Percentiles rank a stretch among this genome's conserved stretches.
Evolutionary conservation across 129 eudicot species (phyloP).

Genomic region (Flaveria trinervia): DNA sequence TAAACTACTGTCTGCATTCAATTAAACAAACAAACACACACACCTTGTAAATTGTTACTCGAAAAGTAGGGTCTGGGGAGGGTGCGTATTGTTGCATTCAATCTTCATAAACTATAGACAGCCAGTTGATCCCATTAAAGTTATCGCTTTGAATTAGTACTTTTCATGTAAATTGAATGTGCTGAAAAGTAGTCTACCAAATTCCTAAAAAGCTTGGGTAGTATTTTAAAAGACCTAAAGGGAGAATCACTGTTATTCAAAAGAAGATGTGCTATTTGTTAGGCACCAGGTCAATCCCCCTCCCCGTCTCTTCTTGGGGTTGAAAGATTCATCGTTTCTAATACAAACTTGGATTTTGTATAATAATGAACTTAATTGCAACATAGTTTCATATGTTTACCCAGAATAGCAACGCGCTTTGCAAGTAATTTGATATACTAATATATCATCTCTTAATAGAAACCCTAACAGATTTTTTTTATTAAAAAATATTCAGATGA

Average conservation of each 20-base stretch:
- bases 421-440: not conserved
- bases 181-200: conserved; percentile 18
- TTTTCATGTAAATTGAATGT: not conserved
- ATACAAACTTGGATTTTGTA: too few relatives aligned
- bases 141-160: not conserved
- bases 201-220: not conserved
- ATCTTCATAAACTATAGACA: not conserved
- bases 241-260: too few relatives aligned
- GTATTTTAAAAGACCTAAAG: not conserved
- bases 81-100: not conserved
- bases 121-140: conserved; percentile 7
- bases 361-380: too few relatives aligned
- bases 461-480: conserved; percentile 22
- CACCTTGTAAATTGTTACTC: too few relatives aligned
- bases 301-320: too few relatives aligned
- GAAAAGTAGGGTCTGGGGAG: too few relatives aligned
- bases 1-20: not conserved
- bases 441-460: not conserved
- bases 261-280: not conserved
- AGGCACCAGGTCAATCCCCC: not conserved
- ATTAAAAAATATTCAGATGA: conserved; percentile 45
- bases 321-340: too few relatives aligned
- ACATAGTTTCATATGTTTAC: too few relatives aligned
- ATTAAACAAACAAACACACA: too few relatives aligned
- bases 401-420: too few relatives aligned